Conservation (phyloP, 2,329 filamentous ascomycete genomes). For the Trichoderma polysporum region DNA sequence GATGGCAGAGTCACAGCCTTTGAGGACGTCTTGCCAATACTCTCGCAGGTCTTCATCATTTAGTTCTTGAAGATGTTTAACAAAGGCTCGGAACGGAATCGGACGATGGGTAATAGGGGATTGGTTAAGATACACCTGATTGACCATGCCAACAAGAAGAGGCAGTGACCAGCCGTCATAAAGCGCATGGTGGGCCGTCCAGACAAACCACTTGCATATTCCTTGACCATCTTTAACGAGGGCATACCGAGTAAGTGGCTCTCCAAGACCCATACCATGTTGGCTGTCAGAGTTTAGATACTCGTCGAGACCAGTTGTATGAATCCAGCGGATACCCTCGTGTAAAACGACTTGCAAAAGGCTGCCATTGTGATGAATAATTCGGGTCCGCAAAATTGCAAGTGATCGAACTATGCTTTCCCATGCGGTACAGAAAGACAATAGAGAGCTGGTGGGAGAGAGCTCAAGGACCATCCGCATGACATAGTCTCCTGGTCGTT, state of each 20-base stretch:
- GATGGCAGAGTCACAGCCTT: too few relatives aligned
- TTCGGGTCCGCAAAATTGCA: constrained; percentile 44
- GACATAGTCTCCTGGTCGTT: constrained; percentile 24
- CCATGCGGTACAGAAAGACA: constrained; percentile 17
- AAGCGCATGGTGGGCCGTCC: constrained; percentile 47
- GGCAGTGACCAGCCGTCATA: constrained; percentile 50
- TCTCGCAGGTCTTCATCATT: too few relatives aligned
- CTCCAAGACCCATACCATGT: constrained; percentile 39
- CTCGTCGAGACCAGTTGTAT: constrained; percentile 29
- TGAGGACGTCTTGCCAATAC: too few relatives aligned
- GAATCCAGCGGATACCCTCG: constrained; percentile 35
- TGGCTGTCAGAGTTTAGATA: constrained; percentile 40
- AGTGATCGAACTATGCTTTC: background rate
- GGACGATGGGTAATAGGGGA: too few relatives aligned
- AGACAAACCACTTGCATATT: constrained; percentile 42
- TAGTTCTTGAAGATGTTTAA: constrained; percentile 41
- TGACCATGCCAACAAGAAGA: constrained; percentile 39
- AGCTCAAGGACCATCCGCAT: constrained; percentile 22
- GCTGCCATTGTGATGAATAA: constrained; percentile 43
- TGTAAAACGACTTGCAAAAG: constrained; percentile 46
- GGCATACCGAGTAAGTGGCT: constrained; percentile 42
- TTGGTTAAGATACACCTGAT: background rate
- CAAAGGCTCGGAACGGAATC: constrained; percentile 48
- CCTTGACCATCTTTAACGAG: constrained; percentile 34
- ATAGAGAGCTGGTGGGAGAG: background rate